Evolutionary conservation across 1,284 basidiomycete species (phyloP), one percentile per base, ranked within the genome.

Genomic region (Naganishia albida): DNA sequence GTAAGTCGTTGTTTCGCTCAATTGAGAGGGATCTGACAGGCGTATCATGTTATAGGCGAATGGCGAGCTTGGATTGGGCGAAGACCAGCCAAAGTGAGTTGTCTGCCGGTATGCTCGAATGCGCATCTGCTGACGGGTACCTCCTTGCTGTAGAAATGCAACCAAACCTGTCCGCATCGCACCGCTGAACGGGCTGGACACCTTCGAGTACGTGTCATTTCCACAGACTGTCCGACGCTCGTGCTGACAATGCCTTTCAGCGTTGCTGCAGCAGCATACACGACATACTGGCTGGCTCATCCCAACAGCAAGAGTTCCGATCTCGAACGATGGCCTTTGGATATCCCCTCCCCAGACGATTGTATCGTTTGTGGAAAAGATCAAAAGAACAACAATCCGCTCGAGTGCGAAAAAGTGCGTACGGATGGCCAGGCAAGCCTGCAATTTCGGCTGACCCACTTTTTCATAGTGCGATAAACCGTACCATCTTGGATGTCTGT

Each of bases 401-500:
- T 91, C 51, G 90, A 89, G 73, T 95, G 93, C 70, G 93, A 95
- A 75, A 92, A 91, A 84, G 91, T 88, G 68, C 67, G 82, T 73
- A 46, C 53, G 55, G 25, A 10, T 1, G 15, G n/a, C 40, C 12
- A 12, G 3, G 13, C 2, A 20, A 13, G 2, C 13, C 18, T 7
- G 23, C 7, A 18, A 15, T 48, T 54, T 23, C 54, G 38, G 10
- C 39, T 15, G 20, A 23, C 43, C 40, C 34, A 16, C n/a, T 3
- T 28, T 52, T n/a, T 34, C 10, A 68, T 64, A 93, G 88, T 98
- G 93, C 75, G 93, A 97, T 73, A 83, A 85, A 52, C 91, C 93
- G 0, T 96, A 89, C 75, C 93, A 98, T 75, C 81, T 90, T 15
- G 82, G 82, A 3, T 98, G 93, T 76, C 83, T 95, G 54, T 79